Evolutionary conservation across 108 stramenopile genomes (phyloP).

Genomic region (Schizochytrium sp.): DNA sequence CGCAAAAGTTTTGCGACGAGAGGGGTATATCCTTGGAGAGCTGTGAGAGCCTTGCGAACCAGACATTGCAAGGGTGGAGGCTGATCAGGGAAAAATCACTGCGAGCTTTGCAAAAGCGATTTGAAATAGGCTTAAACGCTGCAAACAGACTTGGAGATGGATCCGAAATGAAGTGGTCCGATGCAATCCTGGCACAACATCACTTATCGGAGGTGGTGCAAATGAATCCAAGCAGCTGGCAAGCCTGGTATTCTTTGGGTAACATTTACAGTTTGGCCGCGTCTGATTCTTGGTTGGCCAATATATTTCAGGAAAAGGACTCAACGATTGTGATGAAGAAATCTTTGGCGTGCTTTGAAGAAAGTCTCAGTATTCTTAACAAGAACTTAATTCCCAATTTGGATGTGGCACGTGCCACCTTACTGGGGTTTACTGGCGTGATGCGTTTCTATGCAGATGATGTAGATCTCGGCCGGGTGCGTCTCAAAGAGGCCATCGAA

Average conservation of each 20-base stretch:
- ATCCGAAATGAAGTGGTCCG: background rate
- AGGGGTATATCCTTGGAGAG: background rate
- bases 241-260: background rate
- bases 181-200: background rate
- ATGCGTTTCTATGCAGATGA: background rate
- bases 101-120: background rate
- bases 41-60: slow-evolving; percentile 13
- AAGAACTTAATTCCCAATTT: background rate
- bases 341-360: slow-evolving; percentile 8
- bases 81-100: background rate
- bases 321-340: background rate
- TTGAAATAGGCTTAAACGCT: background rate
- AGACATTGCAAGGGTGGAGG: background rate
- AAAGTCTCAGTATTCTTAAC: background rate
- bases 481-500: background rate
- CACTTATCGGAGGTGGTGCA: background rate
- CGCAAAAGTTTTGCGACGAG: background rate
- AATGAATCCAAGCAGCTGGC: background rate
- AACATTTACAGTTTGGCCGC: background rate
- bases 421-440: background rate
- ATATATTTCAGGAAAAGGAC: background rate
- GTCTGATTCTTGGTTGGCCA: background rate
- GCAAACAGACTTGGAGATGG: background rate
- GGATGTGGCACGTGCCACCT: background rate
- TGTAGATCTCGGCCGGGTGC: background rate